Conservation (phyloP, 108 stramenopile genomes). For the Cyclotella baltica region DNA sequence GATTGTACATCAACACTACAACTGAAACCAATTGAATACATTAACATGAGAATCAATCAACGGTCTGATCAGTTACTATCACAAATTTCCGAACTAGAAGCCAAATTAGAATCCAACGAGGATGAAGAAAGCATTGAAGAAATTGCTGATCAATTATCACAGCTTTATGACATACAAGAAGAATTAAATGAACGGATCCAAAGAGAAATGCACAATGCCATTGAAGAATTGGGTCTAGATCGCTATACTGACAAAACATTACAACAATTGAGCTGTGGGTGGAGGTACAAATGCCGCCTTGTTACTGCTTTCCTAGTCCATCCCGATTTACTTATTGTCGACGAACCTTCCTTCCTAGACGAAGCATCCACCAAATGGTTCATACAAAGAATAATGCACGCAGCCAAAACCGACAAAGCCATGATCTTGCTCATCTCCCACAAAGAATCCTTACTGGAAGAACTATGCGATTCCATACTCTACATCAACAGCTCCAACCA, state of each 20-base stretch:
- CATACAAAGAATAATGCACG: conserved; percentile 16
- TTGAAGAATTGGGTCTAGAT: conserved; percentile 51
- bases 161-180: conserved; percentile 54
- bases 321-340: conserved; percentile 63
- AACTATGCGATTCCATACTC: conserved; percentile 57
- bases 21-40: conserved; percentile 18
- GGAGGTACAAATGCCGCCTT: conserved; percentile 71
- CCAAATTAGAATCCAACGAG: background rate
- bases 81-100: conserved; percentile 4
- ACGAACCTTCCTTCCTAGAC: conserved; percentile 80
- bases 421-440: conserved; percentile 71
- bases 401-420: conserved; percentile 32
- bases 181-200: conserved; percentile 2
- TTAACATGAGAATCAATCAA: background rate
- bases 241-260: conserved; percentile 35
- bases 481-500: conserved; percentile 64
- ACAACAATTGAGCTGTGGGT: conserved; percentile 56
- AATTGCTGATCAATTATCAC: conserved; percentile 31
- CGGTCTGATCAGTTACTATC: background rate
- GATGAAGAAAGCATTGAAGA: conserved; percentile 20
- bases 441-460: conserved; percentile 63
- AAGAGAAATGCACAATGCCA: conserved; percentile 32
- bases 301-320: conserved; percentile 55
- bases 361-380: conserved; percentile 55
- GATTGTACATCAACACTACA: conserved; percentile 2